These are phyloP conservation scores for Yamadazyma sp. DNA, from an alignment of 1,139 yeast species.

Conservation along the genomic window DNA sequence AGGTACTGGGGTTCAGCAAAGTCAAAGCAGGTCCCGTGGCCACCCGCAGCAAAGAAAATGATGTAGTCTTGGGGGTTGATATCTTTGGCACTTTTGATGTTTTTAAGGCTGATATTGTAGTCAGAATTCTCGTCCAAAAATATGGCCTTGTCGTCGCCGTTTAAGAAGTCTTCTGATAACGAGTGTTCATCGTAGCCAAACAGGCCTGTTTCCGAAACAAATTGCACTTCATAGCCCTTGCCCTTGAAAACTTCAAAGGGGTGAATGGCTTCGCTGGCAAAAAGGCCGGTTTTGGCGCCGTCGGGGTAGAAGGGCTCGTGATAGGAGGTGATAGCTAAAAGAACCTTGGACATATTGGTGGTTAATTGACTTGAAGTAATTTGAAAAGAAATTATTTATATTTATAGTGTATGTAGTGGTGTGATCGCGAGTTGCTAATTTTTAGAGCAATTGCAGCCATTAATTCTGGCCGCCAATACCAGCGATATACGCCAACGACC, in stretches of 20 bases:
- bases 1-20: slow-evolving; percentile 52
- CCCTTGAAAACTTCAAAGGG: slow-evolving; percentile 49
- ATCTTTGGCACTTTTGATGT: slow-evolving; percentile 43
- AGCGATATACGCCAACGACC: slow-evolving; percentile 45
- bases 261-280: slow-evolving; percentile 55
- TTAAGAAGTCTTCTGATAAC: slow-evolving; percentile 33
- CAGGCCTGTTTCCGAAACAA: slow-evolving; percentile 58
- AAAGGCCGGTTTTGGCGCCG: slow-evolving; percentile 58
- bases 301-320: slow-evolving; percentile 52
- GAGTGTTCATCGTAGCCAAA: slow-evolving; percentile 59
- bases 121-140: slow-evolving; percentile 39
- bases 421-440: no score
- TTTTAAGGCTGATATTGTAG: slow-evolving; percentile 32
- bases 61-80: slow-evolving; percentile 48
- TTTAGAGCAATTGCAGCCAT: background rate
- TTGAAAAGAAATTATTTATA: background rate
- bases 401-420: background rate
- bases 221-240: slow-evolving; percentile 51
- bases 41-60: slow-evolving; percentile 61
- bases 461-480: slow-evolving; percentile 23
- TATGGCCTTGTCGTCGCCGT: slow-evolving; percentile 41
- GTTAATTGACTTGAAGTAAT: background rate
- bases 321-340: slow-evolving; percentile 53
- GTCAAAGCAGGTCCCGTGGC: slow-evolving; percentile 63
- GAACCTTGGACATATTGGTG: slow-evolving; percentile 34